Evolutionary conservation across 306 rosid genomes (phyloP), one percentile per base, ranked within the genome.

Genomic region (Prunus persica): DNA sequence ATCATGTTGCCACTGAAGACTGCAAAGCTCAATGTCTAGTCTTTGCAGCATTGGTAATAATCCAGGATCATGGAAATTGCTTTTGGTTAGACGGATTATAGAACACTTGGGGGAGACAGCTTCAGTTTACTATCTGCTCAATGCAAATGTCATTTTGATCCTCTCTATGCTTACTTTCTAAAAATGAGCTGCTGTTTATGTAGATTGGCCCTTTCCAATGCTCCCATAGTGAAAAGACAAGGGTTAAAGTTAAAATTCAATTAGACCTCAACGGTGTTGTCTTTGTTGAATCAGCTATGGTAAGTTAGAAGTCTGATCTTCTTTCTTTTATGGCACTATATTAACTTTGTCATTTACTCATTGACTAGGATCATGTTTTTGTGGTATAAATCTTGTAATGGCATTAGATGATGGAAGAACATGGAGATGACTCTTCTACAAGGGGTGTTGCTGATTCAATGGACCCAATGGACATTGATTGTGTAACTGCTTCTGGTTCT

Each of bases 131-230:
- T 25, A 73, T 58, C 49, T 72, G 47, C 43, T 41, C 1, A 8
- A 15, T 73, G 43, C n/a, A 25, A 25, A 58, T 58, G 2, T 8
- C 67, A 58, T 24, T 72, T 73, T 51, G 73, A 34, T 76, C 64
- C 51, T n/a, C 11, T 76, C 46, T 61, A 27, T 51, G 64, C 73
- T 32, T 45, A 55, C 64, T 16, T 72, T 30, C 69, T 27, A 51
- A 30, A 18, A 34, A 56, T 2, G n/a, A 41, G 67, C 43, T 22
- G 49, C 51, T 72, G n/a, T 20, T 65, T 47, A 47, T 80, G 85
- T 87, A 96, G 99, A 86, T 96, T 82, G 99, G 97, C 76, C 97
- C 98, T 84, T 78, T 96, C 84, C 87, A 75, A 64, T 88, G 86
- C 71, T 80, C 84, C 75, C 81, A 75, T 61, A 86, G 88, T 20